Evolutionary conservation across 805 yeast genomes (phyloP).

Genomic region (Candida parachauliodes): DNA sequence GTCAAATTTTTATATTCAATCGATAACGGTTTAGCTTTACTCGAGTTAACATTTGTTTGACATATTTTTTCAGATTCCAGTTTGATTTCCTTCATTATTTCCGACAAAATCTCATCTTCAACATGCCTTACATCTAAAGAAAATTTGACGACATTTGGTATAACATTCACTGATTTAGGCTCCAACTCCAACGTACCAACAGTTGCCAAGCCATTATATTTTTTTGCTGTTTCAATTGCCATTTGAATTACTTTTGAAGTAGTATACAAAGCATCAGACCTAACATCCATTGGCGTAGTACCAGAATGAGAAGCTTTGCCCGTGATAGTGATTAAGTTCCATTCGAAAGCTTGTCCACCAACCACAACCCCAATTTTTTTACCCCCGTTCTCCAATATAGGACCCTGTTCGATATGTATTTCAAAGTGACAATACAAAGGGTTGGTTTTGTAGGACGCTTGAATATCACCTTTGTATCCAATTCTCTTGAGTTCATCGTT

Average conservation of each 20-base stretch:
- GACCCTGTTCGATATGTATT: slow-evolving; percentile 76
- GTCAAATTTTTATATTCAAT: slow-evolving; percentile 43
- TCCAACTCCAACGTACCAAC: slow-evolving; percentile 55
- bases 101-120: slow-evolving; percentile 38
- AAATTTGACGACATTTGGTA: slow-evolving; percentile 59
- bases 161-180: slow-evolving; percentile 65
- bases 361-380: slow-evolving; percentile 62
- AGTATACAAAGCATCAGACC: slow-evolving; percentile 60
- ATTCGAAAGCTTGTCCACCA: slow-evolving; percentile 63
- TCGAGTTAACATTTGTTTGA: slow-evolving; percentile 14
- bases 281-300: slow-evolving; percentile 59
- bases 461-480: slow-evolving; percentile 55
- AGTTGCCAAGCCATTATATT: slow-evolving; percentile 51
- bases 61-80: slow-evolving; percentile 35
- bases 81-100: slow-evolving; percentile 37
- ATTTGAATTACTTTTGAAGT: slow-evolving; percentile 54
- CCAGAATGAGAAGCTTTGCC: slow-evolving; percentile 76
- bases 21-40: slow-evolving; percentile 26
- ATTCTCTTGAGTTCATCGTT: slow-evolving; percentile 54
- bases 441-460: slow-evolving; percentile 45
- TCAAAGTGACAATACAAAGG: slow-evolving; percentile 71
- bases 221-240: slow-evolving; percentile 53
- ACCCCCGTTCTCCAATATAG: slow-evolving; percentile 54
- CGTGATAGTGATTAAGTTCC: slow-evolving; percentile 54
- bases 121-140: slow-evolving; percentile 60